phyloP scores from a whole-genome alignment of 768 basidiomycete genomes.

The Tephrocybe sp. region DNA sequence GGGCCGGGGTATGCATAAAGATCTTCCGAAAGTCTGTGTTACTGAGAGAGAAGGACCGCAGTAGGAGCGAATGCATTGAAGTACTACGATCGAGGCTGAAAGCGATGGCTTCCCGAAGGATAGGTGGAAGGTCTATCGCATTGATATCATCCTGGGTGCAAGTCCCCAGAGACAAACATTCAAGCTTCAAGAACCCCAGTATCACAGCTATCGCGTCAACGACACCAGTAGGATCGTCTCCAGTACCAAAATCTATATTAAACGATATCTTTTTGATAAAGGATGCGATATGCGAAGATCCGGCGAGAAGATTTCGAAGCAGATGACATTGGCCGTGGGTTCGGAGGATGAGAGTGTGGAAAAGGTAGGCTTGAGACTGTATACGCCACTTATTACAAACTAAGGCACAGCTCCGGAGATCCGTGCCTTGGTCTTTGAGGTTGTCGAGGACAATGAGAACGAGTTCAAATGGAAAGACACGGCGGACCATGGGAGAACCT shows the following conservation, averaged over 20 bases:
- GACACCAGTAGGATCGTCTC: neutral
- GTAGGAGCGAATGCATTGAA: neutral
- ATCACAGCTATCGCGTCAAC: neutral
- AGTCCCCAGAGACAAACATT: slow-evolving; percentile 1
- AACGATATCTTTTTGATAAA: slow-evolving; percentile 4
- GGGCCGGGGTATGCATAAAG: neutral
- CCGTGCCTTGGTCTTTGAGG: neutral
- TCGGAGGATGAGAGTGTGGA: slow-evolving; percentile 1
- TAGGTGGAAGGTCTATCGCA: neutral
- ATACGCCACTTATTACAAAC: slow-evolving; percentile 10
- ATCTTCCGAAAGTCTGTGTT: slow-evolving; percentile 4
- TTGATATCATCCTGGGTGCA: neutral
- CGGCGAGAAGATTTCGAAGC: neutral
- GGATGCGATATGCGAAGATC: neutral
- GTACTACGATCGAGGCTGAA: slow-evolving; percentile 1
- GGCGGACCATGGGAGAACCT: neutral
- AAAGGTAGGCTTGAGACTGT: slow-evolving; percentile 7
- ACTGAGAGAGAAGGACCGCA: neutral
- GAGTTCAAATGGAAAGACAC: slow-evolving; percentile 2
- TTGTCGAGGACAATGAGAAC: slow-evolving; percentile 5
- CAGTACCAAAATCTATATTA: neutral
- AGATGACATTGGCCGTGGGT: slow-evolving; percentile 3
- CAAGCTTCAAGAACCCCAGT: slow-evolving; percentile 2
- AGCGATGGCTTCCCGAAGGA: neutral
- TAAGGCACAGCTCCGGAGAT: slow-evolving; percentile 6